Evolutionary conservation across 768 basidiomycete genomes (phyloP), one percentile per base, ranked within the genome.

Genomic region (Mycena kentingensis): DNA sequence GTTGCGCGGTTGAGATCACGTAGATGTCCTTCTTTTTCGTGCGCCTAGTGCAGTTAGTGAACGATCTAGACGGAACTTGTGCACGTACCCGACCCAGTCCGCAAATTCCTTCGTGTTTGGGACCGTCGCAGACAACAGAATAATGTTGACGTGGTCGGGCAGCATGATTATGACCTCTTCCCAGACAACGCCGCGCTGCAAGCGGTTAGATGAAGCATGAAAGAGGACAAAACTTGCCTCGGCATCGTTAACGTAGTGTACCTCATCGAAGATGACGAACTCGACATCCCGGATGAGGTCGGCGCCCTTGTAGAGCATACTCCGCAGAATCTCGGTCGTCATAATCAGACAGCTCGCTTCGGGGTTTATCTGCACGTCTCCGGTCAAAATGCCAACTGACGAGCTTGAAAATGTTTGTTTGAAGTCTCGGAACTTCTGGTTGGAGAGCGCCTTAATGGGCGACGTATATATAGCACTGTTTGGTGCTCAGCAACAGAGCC

Each of bases 151-250:
- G 70, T 99, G 96, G 60, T 98, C 97, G 0, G 97, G 97, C 12
- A 99, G 77, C 94, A 99, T 98, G 68, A 99, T 99, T 60, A 99
- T 99, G 24, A 99, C 96, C 72, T 99, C 96, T 71, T 99, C 96
- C 97, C 97, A 99, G 12, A 99, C 97, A 16, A 99, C 97, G 34
- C 97, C 97, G 65, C 97, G 81, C 96, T 98, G 65, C 35, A 37
- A 32, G 15, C 19, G 42, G 58, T 41, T 55, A 61, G 19, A 46
- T 11, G 27, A 31, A 21, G 24, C 15, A 26, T 26, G 4, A 29
- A 28, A 49, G 31, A 42, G 41, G 26, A 26, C 21, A 49, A 51
- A 29, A 61, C 65, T 45, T 51, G 96, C 96, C 87, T 99, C 97
- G 15, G 93, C 90, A 67, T 99, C 97, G 65, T 98, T 99, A 47